phyloP scores from a whole-genome alignment of 1,139 yeast genomes.

The Suhomyces bolitotheri region DNA sequence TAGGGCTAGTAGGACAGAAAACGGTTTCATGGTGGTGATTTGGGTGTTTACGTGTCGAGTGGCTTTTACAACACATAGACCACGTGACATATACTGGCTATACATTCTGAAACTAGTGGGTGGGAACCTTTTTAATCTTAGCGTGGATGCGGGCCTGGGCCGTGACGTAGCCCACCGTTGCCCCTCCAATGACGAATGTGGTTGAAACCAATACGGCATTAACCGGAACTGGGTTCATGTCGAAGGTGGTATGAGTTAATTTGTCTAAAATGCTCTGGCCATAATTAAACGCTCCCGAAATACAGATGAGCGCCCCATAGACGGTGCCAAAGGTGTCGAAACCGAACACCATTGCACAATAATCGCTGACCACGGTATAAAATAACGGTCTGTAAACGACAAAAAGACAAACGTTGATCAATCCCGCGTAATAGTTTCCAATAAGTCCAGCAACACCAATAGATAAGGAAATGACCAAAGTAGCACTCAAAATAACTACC shows the following conservation, averaged over 20 bases:
- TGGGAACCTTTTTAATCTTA: neutral
- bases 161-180: conserved; percentile 32
- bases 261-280: conserved; percentile 41
- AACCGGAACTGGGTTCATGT: conserved; percentile 46
- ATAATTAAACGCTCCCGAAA: conserved; percentile 43
- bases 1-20: neutral
- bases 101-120: neutral
- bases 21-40: conserved; percentile 3
- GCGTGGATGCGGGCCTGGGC: conserved; percentile 24
- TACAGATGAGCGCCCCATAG: conserved; percentile 45
- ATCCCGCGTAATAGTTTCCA: conserved; percentile 30
- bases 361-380: conserved; percentile 46
- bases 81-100: neutral
- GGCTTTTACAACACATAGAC: no score
- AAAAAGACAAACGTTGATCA: conserved; percentile 39
- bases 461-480: conserved; percentile 32
- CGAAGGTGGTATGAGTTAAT: conserved; percentile 39
- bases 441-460: conserved; percentile 43
- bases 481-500: conserved; percentile 31
- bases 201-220: conserved; percentile 30
- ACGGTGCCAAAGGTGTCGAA: conserved; percentile 51
- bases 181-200: conserved; percentile 34
- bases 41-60: neutral
- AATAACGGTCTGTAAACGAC: conserved; percentile 48
- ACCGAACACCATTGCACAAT: conserved; percentile 51